Conservation (phyloP, 495 filamentous ascomycete species). For the Apiosordaria backusii region DNA sequence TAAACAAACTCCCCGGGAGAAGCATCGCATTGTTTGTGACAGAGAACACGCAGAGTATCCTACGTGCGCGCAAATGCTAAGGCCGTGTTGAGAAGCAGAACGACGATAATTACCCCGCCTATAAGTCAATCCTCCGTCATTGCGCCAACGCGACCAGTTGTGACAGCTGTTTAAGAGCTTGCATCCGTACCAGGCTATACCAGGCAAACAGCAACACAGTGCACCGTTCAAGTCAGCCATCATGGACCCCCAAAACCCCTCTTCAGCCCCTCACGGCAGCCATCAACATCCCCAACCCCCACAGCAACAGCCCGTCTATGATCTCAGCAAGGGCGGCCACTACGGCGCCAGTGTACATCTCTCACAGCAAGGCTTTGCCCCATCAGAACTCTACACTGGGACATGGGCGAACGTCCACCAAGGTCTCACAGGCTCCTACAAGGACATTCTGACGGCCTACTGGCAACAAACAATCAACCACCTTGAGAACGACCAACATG, state of each 20-base stretch:
- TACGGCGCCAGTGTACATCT: conserved; percentile 76
- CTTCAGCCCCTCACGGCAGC: conserved; percentile 33
- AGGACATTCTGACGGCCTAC: conserved; percentile 95
- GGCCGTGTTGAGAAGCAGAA: background rate
- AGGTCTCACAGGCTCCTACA: conserved; percentile 87
- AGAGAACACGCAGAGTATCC: background rate
- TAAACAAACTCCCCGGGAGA: conserved; percentile 30
- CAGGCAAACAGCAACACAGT: background rate
- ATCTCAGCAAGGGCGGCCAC: conserved; percentile 77
- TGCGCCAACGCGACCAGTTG: background rate
- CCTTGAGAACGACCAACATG: conserved; percentile 89
- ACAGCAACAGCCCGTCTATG: conserved; percentile 58
- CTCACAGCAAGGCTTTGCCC: conserved; percentile 72
- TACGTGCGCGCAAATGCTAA: background rate
- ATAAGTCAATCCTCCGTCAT: background rate
- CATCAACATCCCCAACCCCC: conserved; percentile 2
- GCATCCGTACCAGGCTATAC: background rate
- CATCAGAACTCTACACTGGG: conserved; percentile 85
- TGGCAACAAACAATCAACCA: conserved; percentile 98
- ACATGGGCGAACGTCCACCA: conserved; percentile 98
- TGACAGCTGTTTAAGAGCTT: conserved; percentile 4
- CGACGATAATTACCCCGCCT: background rate
- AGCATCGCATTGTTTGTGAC: background rate
- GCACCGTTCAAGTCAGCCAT: conserved; percentile 11
- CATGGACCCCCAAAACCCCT: conserved; percentile 50